Evolutionary conservation across 2,329 filamentous ascomycete species (phyloP).

Genomic region (Trichoderma citrinoviride): DNA sequence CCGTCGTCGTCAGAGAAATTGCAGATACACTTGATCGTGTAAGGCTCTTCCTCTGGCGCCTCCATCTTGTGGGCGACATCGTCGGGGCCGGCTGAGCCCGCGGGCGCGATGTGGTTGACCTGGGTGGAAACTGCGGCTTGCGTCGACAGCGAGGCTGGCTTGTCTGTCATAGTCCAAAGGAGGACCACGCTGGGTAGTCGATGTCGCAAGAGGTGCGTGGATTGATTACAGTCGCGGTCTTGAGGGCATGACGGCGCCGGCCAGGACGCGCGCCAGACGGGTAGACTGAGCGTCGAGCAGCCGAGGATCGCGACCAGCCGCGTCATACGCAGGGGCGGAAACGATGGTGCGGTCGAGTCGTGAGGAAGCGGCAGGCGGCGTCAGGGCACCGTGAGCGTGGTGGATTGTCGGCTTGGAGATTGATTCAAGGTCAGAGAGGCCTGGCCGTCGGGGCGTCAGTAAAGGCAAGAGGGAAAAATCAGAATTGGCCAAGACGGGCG

Average conservation of each 20-base stretch:
- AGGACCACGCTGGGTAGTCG: conserved; percentile 43
- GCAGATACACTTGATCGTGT: conserved; percentile 98
- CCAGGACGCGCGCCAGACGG: conserved; percentile 40
- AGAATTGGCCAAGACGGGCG: neutral
- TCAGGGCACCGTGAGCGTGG: conserved; percentile 5
- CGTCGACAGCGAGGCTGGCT: conserved; percentile 51
- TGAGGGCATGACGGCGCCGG: conserved; percentile 59
- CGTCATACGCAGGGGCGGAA: conserved; percentile 22
- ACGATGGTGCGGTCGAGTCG: conserved; percentile 1
- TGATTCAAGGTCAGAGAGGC: neutral
- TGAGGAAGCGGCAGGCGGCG: conserved; percentile 8
- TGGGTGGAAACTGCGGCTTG: conserved; percentile 57
- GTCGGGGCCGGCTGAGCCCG: conserved; percentile 37
- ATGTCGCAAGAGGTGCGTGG: conserved; percentile 39
- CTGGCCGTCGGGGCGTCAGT: conserved; percentile 15
- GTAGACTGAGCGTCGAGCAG: neutral
- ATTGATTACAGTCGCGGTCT: conserved; percentile 50
- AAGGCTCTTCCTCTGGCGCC: conserved; percentile 69
- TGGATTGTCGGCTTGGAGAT: conserved; percentile 3
- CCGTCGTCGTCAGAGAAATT: conserved; percentile 92
- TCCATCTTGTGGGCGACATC: conserved; percentile 50
- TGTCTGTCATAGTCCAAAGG: conserved; percentile 62
- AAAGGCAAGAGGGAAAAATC: neutral
- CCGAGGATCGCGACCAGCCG: conserved; percentile 22
- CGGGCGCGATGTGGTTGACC: conserved; percentile 41